Base-by-base conservation (phyloP, 2,329 filamentous ascomycete genomes). In the Fusarium devonianum region DNA sequence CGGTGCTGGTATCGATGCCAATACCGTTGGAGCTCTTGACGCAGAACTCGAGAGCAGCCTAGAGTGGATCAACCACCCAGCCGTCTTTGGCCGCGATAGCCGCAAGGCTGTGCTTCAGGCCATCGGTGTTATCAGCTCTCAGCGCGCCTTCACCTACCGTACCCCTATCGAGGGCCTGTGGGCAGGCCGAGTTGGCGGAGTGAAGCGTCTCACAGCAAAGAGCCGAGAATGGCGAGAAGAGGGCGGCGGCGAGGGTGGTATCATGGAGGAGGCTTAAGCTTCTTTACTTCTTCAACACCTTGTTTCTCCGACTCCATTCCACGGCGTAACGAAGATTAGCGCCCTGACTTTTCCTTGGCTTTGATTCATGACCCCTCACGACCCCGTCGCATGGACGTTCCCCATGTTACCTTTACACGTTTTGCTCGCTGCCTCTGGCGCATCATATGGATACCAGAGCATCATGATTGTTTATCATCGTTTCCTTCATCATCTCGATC, bases 1-100 rank as follows among this genome's bases (percentile, higher is more conserved):
- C 71, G 60, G 82, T 75, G 83, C 86, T 6, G 89, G 91, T n/a
- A 93, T 99, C 46, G 94, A 99, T 66, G 75, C 83, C 5, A 80
- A 79, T 25, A 94, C 90, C 0, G 93, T 97, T 65, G 79, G 85
- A 17, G 92, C 94, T 3, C 84, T 99, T 13, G 94, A 99, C 69
- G 84, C 89, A 1, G 94, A 99, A 71, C 82, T 99, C 23, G 91
- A 96, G 69, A 84, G 89, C 23, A 90, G 89, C 39, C 77, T 99
- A 12, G 94, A 99, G 73, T 99, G 94, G 94, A 97, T 99, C 72
- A 92, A 89, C 68, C 94, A 99, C 67, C 94, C 94, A 2, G 92
- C 92, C 2, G 90, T 97, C 2, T 99, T 99, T 69, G 88, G 89
- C 7, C 86, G 94, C 26, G 94, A 99, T 70, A 94, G 90, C 49